Conservation (phyloP, 495 filamentous ascomycete genomes). For the Penicillium herquei region DNA sequence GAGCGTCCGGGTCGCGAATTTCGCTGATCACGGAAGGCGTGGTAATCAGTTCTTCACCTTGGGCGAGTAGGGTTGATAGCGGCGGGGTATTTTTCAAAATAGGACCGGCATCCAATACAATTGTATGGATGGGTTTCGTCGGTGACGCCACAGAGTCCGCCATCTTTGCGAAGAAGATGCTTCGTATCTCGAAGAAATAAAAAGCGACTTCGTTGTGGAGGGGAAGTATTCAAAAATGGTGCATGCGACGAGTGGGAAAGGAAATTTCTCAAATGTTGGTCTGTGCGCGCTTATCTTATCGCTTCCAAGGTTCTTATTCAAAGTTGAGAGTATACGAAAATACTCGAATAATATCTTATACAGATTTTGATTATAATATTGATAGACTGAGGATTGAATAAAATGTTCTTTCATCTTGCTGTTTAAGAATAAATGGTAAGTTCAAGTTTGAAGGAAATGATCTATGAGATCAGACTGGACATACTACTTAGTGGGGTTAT, state of each 20-base stretch:
- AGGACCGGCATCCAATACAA: slow-evolving; percentile 88
- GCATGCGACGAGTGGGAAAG: slow-evolving; percentile 2
- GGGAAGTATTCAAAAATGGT: not conserved
- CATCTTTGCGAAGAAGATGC: slow-evolving; percentile 27
- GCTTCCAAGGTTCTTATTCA: slow-evolving; percentile 2
- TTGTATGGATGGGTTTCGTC: slow-evolving; percentile 73
- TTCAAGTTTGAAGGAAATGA: too few species aligned
- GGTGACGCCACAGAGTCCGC: slow-evolving; percentile 30
- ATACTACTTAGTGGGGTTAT: too few species aligned
- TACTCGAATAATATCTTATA: not conserved
- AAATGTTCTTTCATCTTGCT: too few species aligned
- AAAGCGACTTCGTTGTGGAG: slow-evolving; percentile 7
- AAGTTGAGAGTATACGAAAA: not conserved
- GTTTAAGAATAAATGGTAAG: too few species aligned
- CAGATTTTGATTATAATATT: too few species aligned
- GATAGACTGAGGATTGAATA: too few species aligned
- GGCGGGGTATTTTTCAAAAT: slow-evolving; percentile 86
- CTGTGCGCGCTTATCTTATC: slow-evolving; percentile 33
- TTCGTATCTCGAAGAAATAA: not conserved
- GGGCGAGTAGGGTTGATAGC: slow-evolving; percentile 71
- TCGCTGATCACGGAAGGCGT: slow-evolving; percentile 85
- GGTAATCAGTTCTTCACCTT: slow-evolving; percentile 76
- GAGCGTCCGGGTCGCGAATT: slow-evolving; percentile 81
- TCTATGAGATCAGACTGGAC: too few species aligned
- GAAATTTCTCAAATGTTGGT: slow-evolving; percentile 32